Base-by-base conservation (phyloP, 208 protist species). In the Crithidia thermophila region DNA sequence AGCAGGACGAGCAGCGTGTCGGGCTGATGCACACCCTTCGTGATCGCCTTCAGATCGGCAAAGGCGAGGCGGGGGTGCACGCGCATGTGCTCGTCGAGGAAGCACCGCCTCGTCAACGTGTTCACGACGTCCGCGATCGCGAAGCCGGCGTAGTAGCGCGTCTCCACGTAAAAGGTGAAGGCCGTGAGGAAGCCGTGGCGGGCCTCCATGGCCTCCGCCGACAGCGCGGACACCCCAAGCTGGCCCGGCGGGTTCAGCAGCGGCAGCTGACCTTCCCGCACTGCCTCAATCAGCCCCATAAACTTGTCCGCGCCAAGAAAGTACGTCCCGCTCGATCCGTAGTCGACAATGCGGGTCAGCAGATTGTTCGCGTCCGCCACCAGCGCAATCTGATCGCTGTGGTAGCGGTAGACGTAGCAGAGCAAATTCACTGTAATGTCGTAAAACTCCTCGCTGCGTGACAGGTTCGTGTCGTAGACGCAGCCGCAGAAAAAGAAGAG, bases 401-500 rank as follows among this genome's bases (percentile, higher is more conserved):
- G 90, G 43, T 93, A 75, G 46, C 91, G 67, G 60, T 84, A 92
- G 16, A 92, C 82, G 63, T 85, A 95, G 47, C 76, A 81, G 10
- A 95, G 67, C 51, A 95, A 73, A 55, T 78, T 77, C 8, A 87
- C 72, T 16, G 81, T 80, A 40, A 95, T 91, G 13, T 91, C 82
- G 67, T 86, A 89, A 46, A 95, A 90, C 42, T 81, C 75, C 25
- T 65, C 51, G 42, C 55, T 70, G 1, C 72, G 67, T 5, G 76
- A 68, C 34, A 80, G 65, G 27, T 86, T 70, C 13, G 83, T 87
- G 21, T 89, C 85, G 63, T 85, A 93, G 30, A 91, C 72, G 70
- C 85, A 91, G 39, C 61, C 67, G 68, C 90, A 90, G 57, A 92
- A 94, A 62, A 93, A 95, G 65, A 95, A 95, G 52, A 95, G 82